A percentile compares a stretch with the other conserved stretches of the same genome.
phyloP scores from a whole-genome alignment of 1,284 basidiomycete genomes.

The Cutaneotrichosporon sp. region DNA sequence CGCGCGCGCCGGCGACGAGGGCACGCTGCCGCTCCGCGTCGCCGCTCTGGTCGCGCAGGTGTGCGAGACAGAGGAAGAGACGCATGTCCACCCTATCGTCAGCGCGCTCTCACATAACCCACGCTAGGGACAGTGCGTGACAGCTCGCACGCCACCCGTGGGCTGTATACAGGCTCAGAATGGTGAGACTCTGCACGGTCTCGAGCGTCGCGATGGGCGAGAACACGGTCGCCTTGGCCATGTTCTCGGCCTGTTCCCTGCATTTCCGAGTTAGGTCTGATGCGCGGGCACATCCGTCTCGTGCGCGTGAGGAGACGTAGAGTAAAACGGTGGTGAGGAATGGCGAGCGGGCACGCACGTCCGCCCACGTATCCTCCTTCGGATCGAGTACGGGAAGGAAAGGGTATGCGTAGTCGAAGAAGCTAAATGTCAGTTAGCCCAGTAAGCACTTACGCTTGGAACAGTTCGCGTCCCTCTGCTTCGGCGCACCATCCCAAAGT shows the following conservation, averaged over 20 bases:
- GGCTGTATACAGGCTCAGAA: slow-evolving; percentile 22
- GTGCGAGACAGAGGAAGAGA: slow-evolving; percentile 32
- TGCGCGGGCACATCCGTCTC: slow-evolving; percentile 9
- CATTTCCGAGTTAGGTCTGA: slow-evolving; percentile 23
- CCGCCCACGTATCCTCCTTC: slow-evolving; percentile 33
- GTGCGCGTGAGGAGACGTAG: slow-evolving; percentile 21
- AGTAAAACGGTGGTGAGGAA: slow-evolving; percentile 36
- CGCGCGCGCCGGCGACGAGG: slow-evolving; percentile 28
- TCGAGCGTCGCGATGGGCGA: slow-evolving; percentile 34
- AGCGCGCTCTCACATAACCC: background rate
- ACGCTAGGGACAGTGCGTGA: slow-evolving; percentile 35
- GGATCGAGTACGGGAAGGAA: slow-evolving; percentile 38
- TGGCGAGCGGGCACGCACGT: slow-evolving; percentile 30
- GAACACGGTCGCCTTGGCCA: slow-evolving; percentile 34
- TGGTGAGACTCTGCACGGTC: slow-evolving; percentile 32
- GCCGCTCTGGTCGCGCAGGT: slow-evolving; percentile 21
- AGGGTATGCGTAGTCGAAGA: slow-evolving; percentile 31
- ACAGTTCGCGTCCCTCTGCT: slow-evolving; percentile 25
- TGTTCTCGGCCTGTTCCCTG: slow-evolving; percentile 32
- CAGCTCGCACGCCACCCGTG: slow-evolving; percentile 34
- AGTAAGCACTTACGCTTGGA: slow-evolving; percentile 23
- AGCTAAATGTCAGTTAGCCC: slow-evolving; percentile 20
- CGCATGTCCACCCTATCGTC: slow-evolving; percentile 33
- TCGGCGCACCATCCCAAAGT: slow-evolving; percentile 27
- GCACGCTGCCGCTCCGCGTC: slow-evolving; percentile 16